Base-by-base conservation (phyloP, 1,139 yeast genomes). In the Suzukiozyma palmioleophila region DNA sequence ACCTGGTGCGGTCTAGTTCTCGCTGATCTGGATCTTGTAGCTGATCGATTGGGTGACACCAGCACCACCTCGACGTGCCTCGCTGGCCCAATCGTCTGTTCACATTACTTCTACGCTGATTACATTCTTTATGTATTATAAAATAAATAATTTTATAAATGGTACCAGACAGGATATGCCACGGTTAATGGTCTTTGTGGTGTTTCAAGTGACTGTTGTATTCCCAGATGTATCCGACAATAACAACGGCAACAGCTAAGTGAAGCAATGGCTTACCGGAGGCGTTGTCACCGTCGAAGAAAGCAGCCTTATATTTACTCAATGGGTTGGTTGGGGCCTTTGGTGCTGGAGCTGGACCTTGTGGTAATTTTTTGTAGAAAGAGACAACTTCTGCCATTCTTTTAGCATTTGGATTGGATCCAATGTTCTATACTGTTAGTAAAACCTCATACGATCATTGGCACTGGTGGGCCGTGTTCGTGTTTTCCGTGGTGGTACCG, bases 351-450 rank as follows among this genome's bases (percentile, higher is more conserved):
- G 95, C 94, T 48, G 86, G 74, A 37, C 98, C 98, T 66, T 89
- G 90, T 61, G 98, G 98, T 59, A 92, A 80, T 56, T 89, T 83
- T 75, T 90, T 86, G 84, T 92, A 92, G 79, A 92, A 89, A 51
- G 87, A 77, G 55, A 92, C 97, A 57, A 92, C 96, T 64, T 87
- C 87, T 54, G 87, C 84, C 85, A 92, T 88, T 75, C 96, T 88
- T 79, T 88, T 88, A 56, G 97, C 97, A 59, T 90, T 85, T 58
- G 97, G 96, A 71, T 89, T 87, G 51, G 95, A 78, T 44, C 96
- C 96, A 56, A 92, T 75, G 84, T 88, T 89, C 86, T 84, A 64
- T 35, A 26, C 39, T 41, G 77, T 72, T 69, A 72, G 76, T 71
- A 67, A 16, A 10, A n/a, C 3, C 13, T 26, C n/a, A 5, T 26